phyloP scores from a whole-genome alignment of 371 early-diverging fungal genomes.

The Aphelidium insulamus region DNA sequence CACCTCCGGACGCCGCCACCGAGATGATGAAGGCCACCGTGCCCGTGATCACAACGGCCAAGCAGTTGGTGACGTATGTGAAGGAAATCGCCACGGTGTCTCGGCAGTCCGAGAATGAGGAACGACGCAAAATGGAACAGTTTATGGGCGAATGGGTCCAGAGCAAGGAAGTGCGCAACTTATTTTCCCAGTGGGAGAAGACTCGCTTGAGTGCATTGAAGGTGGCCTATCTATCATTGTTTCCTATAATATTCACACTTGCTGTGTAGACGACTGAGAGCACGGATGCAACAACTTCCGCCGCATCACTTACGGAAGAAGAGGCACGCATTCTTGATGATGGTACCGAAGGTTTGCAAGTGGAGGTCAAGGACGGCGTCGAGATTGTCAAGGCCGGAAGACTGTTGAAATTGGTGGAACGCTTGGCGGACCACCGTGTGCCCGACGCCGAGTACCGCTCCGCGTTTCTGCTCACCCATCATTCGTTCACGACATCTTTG shows the following conservation, averaged over 20 bases:
- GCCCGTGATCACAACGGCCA: slow-evolving; percentile 15
- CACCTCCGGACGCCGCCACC: slow-evolving; percentile 12
- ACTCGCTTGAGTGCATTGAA: not conserved
- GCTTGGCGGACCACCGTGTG: slow-evolving; percentile 9
- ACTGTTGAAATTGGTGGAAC: slow-evolving; percentile 13
- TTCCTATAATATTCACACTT: too few relatives aligned
- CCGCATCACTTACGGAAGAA: not conserved
- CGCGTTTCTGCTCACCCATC: slow-evolving; percentile 19
- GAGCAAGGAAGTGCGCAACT: slow-evolving; percentile 13
- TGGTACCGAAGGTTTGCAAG: not conserved
- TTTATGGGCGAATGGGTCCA: slow-evolving; percentile 9
- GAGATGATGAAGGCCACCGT: slow-evolving; percentile 15
- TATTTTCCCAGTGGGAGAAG: slow-evolving; percentile 18
- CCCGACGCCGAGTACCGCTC: slow-evolving; percentile 9
- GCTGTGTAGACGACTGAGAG: slow-evolving; percentile 1
- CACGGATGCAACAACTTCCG: not conserved
- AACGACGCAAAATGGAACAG: slow-evolving; percentile 8
- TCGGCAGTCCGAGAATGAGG: slow-evolving; percentile 5
- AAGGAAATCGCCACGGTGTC: slow-evolving; percentile 7
- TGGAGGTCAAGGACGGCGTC: not conserved
- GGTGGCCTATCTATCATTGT: not conserved
- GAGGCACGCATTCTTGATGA: not conserved
- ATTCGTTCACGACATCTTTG: slow-evolving; percentile 21
- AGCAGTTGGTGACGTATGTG: slow-evolving; percentile 11
- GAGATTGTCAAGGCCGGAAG: slow-evolving; percentile 11